Evolutionary conservation across 768 basidiomycete genomes (phyloP).

Genomic region (Macrolepiota fuliginosa): DNA sequence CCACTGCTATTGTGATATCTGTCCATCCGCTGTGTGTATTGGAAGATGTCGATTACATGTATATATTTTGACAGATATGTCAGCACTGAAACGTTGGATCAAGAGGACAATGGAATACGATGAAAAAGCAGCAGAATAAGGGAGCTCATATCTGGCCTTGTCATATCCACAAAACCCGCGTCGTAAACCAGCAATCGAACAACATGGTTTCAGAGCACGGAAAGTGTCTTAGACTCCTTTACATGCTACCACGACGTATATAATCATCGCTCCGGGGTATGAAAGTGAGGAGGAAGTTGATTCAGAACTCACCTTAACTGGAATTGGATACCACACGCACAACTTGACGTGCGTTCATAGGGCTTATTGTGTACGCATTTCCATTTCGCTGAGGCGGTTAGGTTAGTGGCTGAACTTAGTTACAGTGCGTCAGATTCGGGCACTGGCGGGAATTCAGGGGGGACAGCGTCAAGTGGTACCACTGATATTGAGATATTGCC

Average conservation of each 20-base stretch:
- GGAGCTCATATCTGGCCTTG: slow-evolving; percentile 89
- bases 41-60: neutral
- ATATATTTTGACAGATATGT: neutral
- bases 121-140: slow-evolving; percentile 4
- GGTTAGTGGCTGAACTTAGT: no score
- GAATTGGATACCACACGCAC: no score
- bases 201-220: slow-evolving; percentile 29
- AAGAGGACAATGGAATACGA: neutral
- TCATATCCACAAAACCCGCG: slow-evolving; percentile 54
- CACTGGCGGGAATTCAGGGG: no score
- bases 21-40: neutral
- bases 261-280: slow-evolving; percentile 46
- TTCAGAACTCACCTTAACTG: slow-evolving; percentile 26
- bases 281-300: neutral
- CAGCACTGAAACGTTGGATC: neutral
- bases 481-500: no score
- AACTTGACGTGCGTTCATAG: neutral
- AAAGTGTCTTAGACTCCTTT: neutral
- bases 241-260: slow-evolving; percentile 64
- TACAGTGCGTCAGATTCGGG: no score
- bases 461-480: no score
- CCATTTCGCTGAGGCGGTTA: no score
- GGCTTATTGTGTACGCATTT: no score
- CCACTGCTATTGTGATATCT: no score
- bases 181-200: slow-evolving; percentile 46